phyloP scores from a whole-genome alignment of 371 early-diverging fungal genomes.

The Quaeritorhiza haematococci region DNA sequence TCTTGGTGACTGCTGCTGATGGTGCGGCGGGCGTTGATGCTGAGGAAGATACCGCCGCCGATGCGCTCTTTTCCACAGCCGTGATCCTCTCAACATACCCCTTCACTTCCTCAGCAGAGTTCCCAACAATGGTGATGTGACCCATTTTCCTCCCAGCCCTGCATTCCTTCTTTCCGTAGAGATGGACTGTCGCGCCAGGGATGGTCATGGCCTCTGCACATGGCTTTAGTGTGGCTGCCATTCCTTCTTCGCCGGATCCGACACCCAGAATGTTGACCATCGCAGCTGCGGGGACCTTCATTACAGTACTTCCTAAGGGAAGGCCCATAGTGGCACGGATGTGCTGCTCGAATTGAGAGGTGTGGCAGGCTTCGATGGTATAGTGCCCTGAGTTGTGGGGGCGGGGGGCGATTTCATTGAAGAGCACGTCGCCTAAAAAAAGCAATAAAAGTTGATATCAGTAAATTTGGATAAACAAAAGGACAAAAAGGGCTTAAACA shows the following conservation, averaged over 20 bases:
- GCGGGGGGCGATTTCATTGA: conserved; percentile 96
- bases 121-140: conserved; percentile 88
- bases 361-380: conserved; percentile 93
- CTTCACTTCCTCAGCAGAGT: conserved; percentile 55
- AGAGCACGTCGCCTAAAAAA: conserved; percentile 56
- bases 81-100: conserved; percentile 37
- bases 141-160: conserved; percentile 93
- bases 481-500: conserved; percentile 1
- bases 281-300: conserved; percentile 85
- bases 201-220: conserved; percentile 64
- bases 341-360: conserved; percentile 96
- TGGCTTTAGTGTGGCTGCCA: conserved; percentile 57
- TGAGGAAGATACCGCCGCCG: conserved; percentile 31
- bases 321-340: conserved; percentile 87
- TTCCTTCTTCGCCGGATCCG: conserved; percentile 41
- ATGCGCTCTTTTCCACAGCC: conserved; percentile 43
- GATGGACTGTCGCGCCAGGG: conserved; percentile 84
- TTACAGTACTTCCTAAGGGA: conserved; percentile 82
- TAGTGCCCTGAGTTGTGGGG: conserved; percentile 98
- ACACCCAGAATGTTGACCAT: conserved; percentile 93
- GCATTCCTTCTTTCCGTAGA: conserved; percentile 88
- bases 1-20: conserved; percentile 11
- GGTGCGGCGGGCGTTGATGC: conserved; percentile 19
- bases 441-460: not conserved
- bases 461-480: conserved; percentile 5